Evolutionary conservation across 345 rosid species (phyloP).

Genomic region (Hibiscus syriacus): DNA sequence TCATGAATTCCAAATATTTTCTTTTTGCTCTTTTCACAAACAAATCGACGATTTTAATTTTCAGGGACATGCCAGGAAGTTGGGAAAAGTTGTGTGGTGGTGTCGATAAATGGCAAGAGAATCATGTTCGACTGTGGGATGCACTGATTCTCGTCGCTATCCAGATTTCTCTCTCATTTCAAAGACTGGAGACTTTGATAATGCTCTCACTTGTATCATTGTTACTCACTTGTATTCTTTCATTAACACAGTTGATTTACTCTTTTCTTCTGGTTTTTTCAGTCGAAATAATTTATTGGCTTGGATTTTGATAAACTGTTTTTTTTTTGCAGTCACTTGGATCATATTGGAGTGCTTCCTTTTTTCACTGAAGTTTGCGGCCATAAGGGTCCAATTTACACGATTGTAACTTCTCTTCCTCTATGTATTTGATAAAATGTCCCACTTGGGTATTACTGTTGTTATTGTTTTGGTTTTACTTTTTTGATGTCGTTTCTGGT

Average conservation of each 20-base stretch:
- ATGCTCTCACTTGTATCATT: constrained; percentile 54
- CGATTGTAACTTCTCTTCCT: constrained; percentile 58
- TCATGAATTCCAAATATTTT: not conserved
- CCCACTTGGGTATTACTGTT: not conserved
- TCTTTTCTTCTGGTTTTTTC: not conserved
- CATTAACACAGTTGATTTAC: not conserved
- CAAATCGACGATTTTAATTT: not conserved
- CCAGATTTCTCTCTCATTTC: constrained; percentile 80
- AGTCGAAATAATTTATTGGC: not conserved
- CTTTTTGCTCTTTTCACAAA: not conserved
- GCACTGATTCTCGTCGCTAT: constrained; percentile 80
- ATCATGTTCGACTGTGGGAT: constrained; percentile 98
- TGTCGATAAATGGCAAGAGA: constrained; percentile 66
- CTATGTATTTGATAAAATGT: constrained; percentile 33
- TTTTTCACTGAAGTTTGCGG: constrained; percentile 96
- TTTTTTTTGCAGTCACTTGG: constrained; percentile 68
- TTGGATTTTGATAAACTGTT: not conserved
- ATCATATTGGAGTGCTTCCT: constrained; percentile 90
- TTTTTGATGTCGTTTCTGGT: constrained; percentile 9
- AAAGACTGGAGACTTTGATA: constrained; percentile 44
- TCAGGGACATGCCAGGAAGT: constrained; percentile 94
- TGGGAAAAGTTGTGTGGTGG: constrained; percentile 96
- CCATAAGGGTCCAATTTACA: constrained; percentile 71
- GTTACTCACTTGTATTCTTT: constrained; percentile 72
- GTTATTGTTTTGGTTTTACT: not conserved